Evolutionary conservation across 23 red algal genomes (phyloP).

Genomic region (Pyropia yezoensis): DNA sequence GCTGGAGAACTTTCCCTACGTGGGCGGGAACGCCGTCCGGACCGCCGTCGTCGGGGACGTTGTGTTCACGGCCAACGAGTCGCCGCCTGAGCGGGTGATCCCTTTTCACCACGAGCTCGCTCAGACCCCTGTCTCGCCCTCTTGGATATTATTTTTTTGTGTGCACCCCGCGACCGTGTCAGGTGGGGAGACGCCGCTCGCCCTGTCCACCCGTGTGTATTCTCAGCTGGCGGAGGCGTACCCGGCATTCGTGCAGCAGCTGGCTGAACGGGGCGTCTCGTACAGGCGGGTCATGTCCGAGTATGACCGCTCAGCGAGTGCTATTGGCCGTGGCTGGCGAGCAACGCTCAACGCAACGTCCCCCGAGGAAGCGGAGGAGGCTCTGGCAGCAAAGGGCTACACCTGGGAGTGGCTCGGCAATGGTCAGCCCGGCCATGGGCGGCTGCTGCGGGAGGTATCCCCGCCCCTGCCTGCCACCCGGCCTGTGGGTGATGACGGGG

Average conservation of each 20-base stretch:
- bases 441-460: conserved; percentile 19
- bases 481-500: conserved; percentile 6
- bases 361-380: conserved; percentile 17
- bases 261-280: conserved; percentile 35
- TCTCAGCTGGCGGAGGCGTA: conserved; percentile 10
- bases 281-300: conserved; percentile 65
- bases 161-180: conserved; percentile 18
- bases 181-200: conserved; percentile 73
- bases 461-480: conserved; percentile 28
- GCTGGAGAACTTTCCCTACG: conserved; percentile 57
- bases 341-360: conserved; percentile 24
- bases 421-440: conserved; percentile 4
- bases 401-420: conserved; percentile 53
- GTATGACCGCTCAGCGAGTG: conserved; percentile 36
- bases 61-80: conserved; percentile 77
- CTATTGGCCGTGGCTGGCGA: conserved; percentile 69
- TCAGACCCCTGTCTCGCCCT: conserved; percentile 50
- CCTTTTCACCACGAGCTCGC: conserved; percentile 87
- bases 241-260: conserved; percentile 33
- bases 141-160: conserved; percentile 60
- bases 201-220: conserved; percentile 35
- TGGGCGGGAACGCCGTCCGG: conserved; percentile 60
- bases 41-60: conserved; percentile 45
- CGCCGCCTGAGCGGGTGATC: conserved; percentile 52
- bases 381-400: conserved; percentile 17